Percentiles rank a stretch among this genome's conserved stretches.
These are phyloP conservation scores for Salvia miltiorrhiza DNA, from an alignment of 257 asterid species.

Conservation along the genomic window DNA sequence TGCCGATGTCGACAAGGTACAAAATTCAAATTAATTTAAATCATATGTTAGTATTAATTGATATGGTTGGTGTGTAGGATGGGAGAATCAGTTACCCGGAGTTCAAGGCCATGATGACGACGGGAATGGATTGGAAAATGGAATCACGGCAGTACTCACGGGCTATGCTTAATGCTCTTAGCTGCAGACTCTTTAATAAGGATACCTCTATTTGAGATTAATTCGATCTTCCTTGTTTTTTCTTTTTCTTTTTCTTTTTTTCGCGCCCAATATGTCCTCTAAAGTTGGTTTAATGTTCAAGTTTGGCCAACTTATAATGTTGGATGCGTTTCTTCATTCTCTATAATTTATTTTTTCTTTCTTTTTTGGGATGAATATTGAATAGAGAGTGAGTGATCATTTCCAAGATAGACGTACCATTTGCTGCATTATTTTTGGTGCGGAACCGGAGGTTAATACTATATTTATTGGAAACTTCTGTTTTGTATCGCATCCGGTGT, in stretches of 20 bases:
- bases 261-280: not conserved
- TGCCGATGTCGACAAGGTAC: conserved; percentile 82
- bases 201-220: conserved; percentile 30
- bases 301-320: conserved; percentile 6
- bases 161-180: conserved; percentile 72
- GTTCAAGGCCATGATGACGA: conserved; percentile 86
- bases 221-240: not conserved
- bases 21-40: no score
- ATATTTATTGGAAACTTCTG: not conserved
- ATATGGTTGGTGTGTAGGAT: conserved; percentile 45
- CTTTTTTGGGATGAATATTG: not conserved
- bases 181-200: conserved; percentile 53
- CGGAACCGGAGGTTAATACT: not conserved
- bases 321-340: not conserved
- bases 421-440: not conserved
- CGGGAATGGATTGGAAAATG: conserved; percentile 91
- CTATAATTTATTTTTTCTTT: not conserved
- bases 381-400: conserved; percentile 4
- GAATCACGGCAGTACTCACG: conserved; percentile 79
- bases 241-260: not conserved
- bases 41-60: no score
- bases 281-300: not conserved
- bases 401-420: not conserved
- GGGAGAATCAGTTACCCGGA: conserved; percentile 74
- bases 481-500: no score